These are phyloP conservation scores for Arthroderma uncinatum DNA, from an alignment of 2,329 filamentous ascomycete genomes.

Conservation along the genomic window DNA sequence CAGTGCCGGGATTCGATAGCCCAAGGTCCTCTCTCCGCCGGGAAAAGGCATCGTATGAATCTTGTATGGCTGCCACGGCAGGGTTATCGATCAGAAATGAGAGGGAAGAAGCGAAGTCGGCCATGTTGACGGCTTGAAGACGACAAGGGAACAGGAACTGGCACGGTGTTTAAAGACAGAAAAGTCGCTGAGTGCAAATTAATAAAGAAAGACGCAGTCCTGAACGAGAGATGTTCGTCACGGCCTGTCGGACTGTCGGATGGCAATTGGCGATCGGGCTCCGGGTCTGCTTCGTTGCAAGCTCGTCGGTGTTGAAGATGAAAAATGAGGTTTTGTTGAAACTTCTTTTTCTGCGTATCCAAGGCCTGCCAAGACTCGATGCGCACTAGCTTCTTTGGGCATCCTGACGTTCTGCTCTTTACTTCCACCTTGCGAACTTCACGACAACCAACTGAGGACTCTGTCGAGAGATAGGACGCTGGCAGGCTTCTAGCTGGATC, in stretches of 20 bases:
- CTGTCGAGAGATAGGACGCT: background rate
- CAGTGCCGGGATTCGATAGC: conserved; percentile 80
- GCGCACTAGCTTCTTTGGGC: background rate
- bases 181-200: background rate
- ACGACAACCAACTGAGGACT: background rate
- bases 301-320: background rate
- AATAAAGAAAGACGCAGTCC: background rate
- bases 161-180: background rate
- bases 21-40: conserved; percentile 80
- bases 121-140: conserved; percentile 24
- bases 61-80: conserved; percentile 55
- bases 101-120: conserved; percentile 39
- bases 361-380: background rate
- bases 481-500: background rate
- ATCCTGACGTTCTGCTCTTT: background rate
- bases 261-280: background rate
- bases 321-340: conserved; percentile 2
- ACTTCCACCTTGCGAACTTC: background rate
- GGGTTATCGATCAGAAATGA: conserved; percentile 65
- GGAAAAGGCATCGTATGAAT: conserved; percentile 70
- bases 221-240: background rate
- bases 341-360: conserved; percentile 1
- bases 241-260: background rate
- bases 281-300: background rate
- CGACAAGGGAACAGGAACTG: background rate